phyloP scores from a whole-genome alignment of 306 rosid species.

The Pterocarpus santalinus region DNA sequence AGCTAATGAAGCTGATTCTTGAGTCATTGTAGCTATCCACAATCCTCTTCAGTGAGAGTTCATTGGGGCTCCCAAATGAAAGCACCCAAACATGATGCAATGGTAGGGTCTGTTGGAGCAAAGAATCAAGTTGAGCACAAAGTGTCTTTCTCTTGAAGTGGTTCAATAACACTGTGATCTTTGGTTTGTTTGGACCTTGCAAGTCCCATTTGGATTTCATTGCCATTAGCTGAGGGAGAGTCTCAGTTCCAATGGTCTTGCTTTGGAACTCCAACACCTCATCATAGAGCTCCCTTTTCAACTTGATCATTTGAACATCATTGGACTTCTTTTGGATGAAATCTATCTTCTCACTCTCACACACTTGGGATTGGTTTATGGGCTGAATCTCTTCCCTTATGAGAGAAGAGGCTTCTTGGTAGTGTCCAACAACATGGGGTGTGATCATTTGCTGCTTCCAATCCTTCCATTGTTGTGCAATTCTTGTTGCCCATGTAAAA shows the following conservation, averaged over 20 bases:
- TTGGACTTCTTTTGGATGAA: conserved; percentile 90
- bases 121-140: conserved; percentile 84
- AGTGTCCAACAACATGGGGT: conserved; percentile 71
- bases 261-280: conserved; percentile 75
- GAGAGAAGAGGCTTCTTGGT: conserved; percentile 72
- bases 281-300: conserved; percentile 76
- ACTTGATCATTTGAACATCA: conserved; percentile 81
- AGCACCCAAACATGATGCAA: conserved; percentile 97
- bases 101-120: conserved; percentile 84
- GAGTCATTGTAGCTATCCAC: conserved; percentile 89
- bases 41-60: conserved; percentile 73
- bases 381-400: conserved; percentile 54
- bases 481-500: conserved; percentile 80
- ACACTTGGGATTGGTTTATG: conserved; percentile 56
- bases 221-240: conserved; percentile 74
- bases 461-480: conserved; percentile 78
- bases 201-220: conserved; percentile 89
- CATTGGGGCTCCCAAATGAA: conserved; percentile 96
- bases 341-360: conserved; percentile 87
- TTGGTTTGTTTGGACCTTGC: conserved; percentile 63
- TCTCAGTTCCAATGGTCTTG: conserved; percentile 66
- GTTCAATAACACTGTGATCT: conserved; percentile 81
- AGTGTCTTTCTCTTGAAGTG: conserved; percentile 96
- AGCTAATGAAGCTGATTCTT: conserved; percentile 85
- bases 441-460: conserved; percentile 61